Evolutionary conservation across 257 asterid genomes (phyloP), one percentile per base, ranked within the genome.

Genomic region (Vinca minor): DNA sequence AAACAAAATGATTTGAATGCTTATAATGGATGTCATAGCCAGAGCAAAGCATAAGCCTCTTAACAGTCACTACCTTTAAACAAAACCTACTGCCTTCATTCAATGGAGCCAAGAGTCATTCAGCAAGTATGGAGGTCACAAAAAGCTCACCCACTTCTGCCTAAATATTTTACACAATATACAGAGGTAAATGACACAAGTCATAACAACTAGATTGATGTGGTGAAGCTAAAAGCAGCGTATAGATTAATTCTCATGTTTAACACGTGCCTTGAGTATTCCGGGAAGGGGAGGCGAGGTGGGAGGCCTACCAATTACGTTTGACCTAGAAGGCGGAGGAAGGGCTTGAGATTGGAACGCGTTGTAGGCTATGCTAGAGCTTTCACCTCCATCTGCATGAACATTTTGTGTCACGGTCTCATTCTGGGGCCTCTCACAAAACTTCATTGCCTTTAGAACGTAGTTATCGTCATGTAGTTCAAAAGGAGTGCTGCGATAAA

Each of bases 401-500:
- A 42, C 46, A 65, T 45, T 74, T 70, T 63, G 77, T 21, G 79
- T 42, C 8, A 36, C 18, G 1, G 56, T 74, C 9, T 65, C 81
- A n/a, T 8, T 63, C 55, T 77, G 76, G 44, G 83, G 77, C 45
- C 78, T 87, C 67, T 73, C 91, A 38, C 84, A 73, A 4, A 89
- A 76, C 65, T 93, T 87, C 98, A 93, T 89, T 52, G 94, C 94
- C 79, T 85, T 93, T 63, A 93, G 97, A 34, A 93, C 94, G 38
- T 85, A 89, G 59, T 87, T 85, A 62, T 93, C 98, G 34, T 93
- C 97, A 26, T 93, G 98, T 38, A 93, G 88, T 90, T 93, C 97
- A 69, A 93, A 93, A 1, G 96, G 97, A 32, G 97, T 93, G 85
- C 98, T 93, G 95, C 73, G 74, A 54, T 67, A 23, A n/a, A 15